phyloP scores from a whole-genome alignment of 495 filamentous ascomycete genomes.

The Neurospora cerealis region DNA sequence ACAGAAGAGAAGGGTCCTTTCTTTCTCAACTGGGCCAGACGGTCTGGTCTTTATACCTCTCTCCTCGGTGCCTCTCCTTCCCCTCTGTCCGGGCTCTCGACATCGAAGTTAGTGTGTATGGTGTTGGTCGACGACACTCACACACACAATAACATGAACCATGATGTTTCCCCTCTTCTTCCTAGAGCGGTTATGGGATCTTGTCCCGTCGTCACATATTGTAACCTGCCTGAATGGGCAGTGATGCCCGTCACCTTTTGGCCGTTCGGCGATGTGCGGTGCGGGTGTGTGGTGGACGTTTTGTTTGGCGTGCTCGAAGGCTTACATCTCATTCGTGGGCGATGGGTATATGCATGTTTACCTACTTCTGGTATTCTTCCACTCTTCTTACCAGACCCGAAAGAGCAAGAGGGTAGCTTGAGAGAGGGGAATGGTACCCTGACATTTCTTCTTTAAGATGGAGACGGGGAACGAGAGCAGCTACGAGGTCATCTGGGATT shows the following conservation, averaged over 20 bases:
- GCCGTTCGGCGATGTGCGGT: background rate
- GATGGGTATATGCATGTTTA: background rate
- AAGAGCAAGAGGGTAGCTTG: background rate
- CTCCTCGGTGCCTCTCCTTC: background rate
- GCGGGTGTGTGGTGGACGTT: background rate
- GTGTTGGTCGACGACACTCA: background rate
- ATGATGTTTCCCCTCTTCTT: background rate
- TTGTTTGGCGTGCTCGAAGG: background rate
- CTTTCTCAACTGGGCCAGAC: background rate
- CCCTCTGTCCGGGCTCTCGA: background rate
- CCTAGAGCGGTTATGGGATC: background rate
- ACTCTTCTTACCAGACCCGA: background rate
- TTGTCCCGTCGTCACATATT: background rate
- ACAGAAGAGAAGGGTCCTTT: background rate
- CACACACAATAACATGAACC: background rate
- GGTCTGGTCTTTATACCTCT: background rate
- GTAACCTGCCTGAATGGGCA: background rate
- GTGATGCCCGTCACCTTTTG: background rate
- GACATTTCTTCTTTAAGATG: background rate
- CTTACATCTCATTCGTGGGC: background rate
- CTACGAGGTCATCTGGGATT: background rate
- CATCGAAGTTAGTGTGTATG: background rate
- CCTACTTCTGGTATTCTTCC: background rate
- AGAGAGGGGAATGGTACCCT: background rate
- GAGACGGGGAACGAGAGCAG: background rate